These are phyloP conservation scores for Lipomyces anomalus DNA, from an alignment of 805 yeast genomes.

Conservation along the genomic window DNA sequence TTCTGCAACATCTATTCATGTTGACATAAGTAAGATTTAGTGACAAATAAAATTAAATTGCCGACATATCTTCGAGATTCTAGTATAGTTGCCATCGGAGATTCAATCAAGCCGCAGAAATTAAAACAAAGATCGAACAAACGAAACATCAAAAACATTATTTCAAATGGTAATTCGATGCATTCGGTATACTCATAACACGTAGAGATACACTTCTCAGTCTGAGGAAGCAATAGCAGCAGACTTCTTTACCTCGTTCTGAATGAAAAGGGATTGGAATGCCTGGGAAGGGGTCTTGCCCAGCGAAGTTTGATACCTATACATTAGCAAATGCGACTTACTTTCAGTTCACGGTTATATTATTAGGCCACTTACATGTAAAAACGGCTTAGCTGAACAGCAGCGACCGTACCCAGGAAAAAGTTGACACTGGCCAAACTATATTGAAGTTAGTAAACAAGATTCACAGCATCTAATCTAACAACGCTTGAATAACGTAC, in stretches of 20 bases:
- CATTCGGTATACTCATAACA: background rate
- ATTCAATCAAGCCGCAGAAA: too few relatives aligned
- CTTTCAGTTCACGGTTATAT: background rate
- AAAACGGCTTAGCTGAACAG: constrained; percentile 72
- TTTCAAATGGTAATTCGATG: background rate
- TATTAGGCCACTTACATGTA: constrained; percentile 17
- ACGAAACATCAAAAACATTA: background rate
- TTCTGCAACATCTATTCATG: too few relatives aligned
- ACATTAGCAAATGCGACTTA: background rate
- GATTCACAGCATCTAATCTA: background rate
- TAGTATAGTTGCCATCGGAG: too few relatives aligned
- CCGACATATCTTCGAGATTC: too few relatives aligned
- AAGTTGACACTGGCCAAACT: constrained; percentile 84
- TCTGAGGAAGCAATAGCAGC: background rate
- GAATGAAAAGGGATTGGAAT: constrained; percentile 16
- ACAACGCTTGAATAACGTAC: constrained; percentile 3
- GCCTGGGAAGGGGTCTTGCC: constrained; percentile 23
- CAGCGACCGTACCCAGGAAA: constrained; percentile 87
- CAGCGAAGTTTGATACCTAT: constrained; percentile 11
- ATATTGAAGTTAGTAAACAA: too few relatives aligned
- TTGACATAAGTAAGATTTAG: too few relatives aligned
- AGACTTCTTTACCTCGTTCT: background rate
- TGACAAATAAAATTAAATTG: too few relatives aligned
- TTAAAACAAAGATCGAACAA: background rate
- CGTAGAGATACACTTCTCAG: background rate